Evolutionary conservation across 345 rosid genomes (phyloP), one percentile per base, ranked within the genome.

Genomic region (Lenwebbia sp.): DNA sequence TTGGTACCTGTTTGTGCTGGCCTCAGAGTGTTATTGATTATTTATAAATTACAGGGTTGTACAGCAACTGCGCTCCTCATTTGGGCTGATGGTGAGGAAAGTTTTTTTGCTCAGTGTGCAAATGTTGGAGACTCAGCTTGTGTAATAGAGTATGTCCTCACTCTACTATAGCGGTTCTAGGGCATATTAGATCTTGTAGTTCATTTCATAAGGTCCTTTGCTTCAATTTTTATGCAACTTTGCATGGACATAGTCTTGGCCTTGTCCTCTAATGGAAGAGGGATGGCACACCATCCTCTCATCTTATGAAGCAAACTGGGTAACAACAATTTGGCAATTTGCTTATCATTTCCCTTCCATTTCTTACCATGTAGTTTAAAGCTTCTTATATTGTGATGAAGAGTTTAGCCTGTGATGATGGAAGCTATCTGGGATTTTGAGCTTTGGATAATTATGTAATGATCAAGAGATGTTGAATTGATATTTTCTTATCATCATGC

Each of bases 51-150:
- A 87, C 95, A 96, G 99, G 99, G 99, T 86, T 98, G 99, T 91
- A 93, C 99, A 25, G 98, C 98, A 88, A 96, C 99, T 2, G 86
- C 94, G 88, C 99, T 96, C 89, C 92, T 96, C 90, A 92, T 98
- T 86, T 98, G 99, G 99, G 87, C 87, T 54, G 93, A 90, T 86
- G 89, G 83, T 75, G 90, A 89, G 83, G 91, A 87, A 86, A 90
- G 87, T 58, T 89, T 95, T 87, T 93, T 92, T 89, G 96, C 91
- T 30, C 99, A 95, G 70, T 98, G 99, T 91, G 98, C 98, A 53
- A 98, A 98, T 86, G 90, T 96, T 86, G 99, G 99, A 83, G 99
- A 96, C 89, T 96, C 99, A 75, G 96, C 96, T 83, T 98, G 99
- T 88, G 85, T 94, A 78, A 88, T 96, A 85, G 91, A 92, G 99